Conservation (phyloP, 495 filamentous ascomycete species). For the Neurospora tetrasperma region DNA sequence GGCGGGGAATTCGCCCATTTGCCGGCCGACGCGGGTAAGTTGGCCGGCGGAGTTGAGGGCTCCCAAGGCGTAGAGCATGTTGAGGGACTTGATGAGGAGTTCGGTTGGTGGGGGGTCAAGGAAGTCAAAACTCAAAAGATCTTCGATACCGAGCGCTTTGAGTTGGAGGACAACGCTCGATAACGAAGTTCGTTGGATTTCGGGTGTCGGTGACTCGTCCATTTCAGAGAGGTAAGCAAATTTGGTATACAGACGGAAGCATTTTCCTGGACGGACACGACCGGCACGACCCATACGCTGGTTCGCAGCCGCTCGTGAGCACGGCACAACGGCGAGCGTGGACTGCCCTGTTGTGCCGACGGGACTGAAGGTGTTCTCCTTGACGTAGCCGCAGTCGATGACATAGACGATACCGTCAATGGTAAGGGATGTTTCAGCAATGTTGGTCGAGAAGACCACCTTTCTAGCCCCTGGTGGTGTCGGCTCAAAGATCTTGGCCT, state of each 20-base stretch:
- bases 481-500: constrained; percentile 83
- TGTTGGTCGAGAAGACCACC: constrained; percentile 83
- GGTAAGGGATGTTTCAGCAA: constrained; percentile 80
- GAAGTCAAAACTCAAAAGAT: constrained; percentile 91
- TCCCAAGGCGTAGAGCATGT: constrained; percentile 85
- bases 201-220: constrained; percentile 84
- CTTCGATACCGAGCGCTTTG: constrained; percentile 87
- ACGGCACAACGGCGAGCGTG: constrained; percentile 79
- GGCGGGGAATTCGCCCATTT: constrained; percentile 95
- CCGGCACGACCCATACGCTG: constrained; percentile 88
- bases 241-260: constrained; percentile 90
- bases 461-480: constrained; percentile 73
- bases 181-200: constrained; percentile 88
- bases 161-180: constrained; percentile 75
- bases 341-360: constrained; percentile 73
- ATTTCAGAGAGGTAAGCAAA: constrained; percentile 92
- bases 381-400: constrained; percentile 86
- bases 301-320: constrained; percentile 88
- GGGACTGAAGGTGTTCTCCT: constrained; percentile 92
- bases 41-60: constrained; percentile 84
- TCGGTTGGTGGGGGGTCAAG: constrained; percentile 91
- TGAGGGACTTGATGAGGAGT: constrained; percentile 80
- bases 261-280: constrained; percentile 87
- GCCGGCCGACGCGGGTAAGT: constrained; percentile 81
- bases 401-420: constrained; percentile 90